phyloP scores from a whole-genome alignment of 2,329 filamentous ascomycete genomes.

The Aspergillus fijiensis region DNA sequence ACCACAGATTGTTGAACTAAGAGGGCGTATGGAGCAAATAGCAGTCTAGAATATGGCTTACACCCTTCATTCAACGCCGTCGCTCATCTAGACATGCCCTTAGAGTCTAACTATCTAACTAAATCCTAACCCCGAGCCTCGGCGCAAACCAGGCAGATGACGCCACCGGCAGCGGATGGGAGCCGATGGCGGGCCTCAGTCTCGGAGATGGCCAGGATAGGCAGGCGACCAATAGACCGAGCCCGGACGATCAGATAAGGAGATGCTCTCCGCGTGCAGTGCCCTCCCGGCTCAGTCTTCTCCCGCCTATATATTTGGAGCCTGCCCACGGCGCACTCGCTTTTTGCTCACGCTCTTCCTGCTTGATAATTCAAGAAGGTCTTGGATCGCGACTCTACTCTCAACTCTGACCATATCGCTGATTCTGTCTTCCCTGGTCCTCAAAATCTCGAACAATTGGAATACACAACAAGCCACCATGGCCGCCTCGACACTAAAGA shows the following conservation, averaged over 20 bases:
- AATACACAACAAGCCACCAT: constrained; percentile 17
- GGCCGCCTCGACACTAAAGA: constrained; percentile 29
- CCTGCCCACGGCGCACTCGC: background rate
- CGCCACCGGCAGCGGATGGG: background rate
- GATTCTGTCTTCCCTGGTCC: background rate
- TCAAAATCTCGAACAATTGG: background rate
- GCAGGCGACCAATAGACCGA: background rate
- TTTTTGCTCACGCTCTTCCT: background rate
- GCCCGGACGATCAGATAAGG: constrained; percentile 7
- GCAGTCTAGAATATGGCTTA: background rate
- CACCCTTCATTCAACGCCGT: too few relatives aligned
- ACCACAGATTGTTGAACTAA: too few relatives aligned
- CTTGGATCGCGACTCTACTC: background rate
- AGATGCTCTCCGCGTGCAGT: background rate
- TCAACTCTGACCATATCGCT: background rate
- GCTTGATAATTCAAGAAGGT: background rate
- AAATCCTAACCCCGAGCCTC: background rate
- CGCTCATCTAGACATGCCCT: too few relatives aligned
- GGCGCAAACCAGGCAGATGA: background rate
- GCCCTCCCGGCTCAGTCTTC: constrained; percentile 5
- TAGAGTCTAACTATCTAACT: background rate
- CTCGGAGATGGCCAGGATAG: constrained; percentile 2
- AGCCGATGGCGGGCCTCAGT: background rate
- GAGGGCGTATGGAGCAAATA: too few relatives aligned
- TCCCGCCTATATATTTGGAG: constrained; percentile 8